These are phyloP conservation scores for Russula olivacea DNA, from an alignment of 768 basidiomycete species.

Conservation along the genomic window DNA sequence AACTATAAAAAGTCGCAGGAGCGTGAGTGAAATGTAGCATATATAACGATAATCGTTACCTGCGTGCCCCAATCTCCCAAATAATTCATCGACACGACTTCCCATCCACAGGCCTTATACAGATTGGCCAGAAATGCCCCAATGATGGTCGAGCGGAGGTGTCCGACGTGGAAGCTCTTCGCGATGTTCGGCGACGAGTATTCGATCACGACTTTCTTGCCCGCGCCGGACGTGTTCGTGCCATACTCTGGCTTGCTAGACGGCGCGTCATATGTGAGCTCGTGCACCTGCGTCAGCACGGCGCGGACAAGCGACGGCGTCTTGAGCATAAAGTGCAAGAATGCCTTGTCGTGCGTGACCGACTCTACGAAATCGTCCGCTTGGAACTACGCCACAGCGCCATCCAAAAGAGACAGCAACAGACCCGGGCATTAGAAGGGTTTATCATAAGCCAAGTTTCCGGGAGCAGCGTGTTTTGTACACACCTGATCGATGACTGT, in stretches of 20 bases:
- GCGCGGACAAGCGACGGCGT: conserved; percentile 56
- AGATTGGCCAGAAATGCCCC: conserved; percentile 90
- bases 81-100: conserved; percentile 88
- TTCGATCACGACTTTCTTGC: conserved; percentile 83
- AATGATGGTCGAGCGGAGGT: conserved; percentile 96
- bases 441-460: background rate
- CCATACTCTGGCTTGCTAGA: conserved; percentile 70
- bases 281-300: conserved; percentile 68
- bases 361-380: conserved; percentile 74
- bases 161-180: conserved; percentile 97
- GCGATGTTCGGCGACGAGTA: conserved; percentile 98
- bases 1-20: conserved; percentile 44
- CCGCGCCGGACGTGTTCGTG: conserved; percentile 65
- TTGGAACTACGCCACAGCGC: conserved; percentile 54
- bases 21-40: background rate
- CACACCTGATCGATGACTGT: conserved; percentile 66
- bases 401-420: background rate
- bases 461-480: background rate
- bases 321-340: conserved; percentile 76
- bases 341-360: conserved; percentile 64
- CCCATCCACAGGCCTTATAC: conserved; percentile 90
- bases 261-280: conserved; percentile 57
- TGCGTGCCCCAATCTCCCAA: conserved; percentile 99
- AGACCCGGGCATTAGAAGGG: no score
- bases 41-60: conserved; percentile 36